A percentile compares a stretch with the other conserved stretches of the same genome.
Conservation (phyloP, 1,139 yeast genomes). For the Geotrichum fermentans region DNA sequence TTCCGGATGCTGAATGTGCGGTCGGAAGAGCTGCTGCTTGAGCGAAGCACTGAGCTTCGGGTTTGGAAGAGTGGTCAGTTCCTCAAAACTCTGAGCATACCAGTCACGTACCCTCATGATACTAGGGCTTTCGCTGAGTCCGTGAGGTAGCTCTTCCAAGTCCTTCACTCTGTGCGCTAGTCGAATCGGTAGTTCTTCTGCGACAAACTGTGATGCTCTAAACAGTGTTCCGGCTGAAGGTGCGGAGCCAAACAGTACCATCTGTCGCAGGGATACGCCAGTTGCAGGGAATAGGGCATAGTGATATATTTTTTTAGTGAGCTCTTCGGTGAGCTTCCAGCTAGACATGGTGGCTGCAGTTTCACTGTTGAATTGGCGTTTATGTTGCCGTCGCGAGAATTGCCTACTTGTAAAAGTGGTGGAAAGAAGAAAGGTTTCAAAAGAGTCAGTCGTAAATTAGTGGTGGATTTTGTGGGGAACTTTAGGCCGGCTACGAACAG, state of each 20-base stretch:
- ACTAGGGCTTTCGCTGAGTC: conserved; percentile 66
- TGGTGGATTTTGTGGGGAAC: too few relatives aligned
- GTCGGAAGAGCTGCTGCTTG: conserved; percentile 17
- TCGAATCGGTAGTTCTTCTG: conserved; percentile 82
- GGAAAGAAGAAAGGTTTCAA: too few relatives aligned
- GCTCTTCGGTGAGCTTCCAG: conserved; percentile 24
- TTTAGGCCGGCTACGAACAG: too few relatives aligned
- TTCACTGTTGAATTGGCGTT: too few relatives aligned
- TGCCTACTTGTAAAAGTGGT: too few relatives aligned
- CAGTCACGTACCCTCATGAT: conserved; percentile 75
- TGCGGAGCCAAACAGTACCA: conserved; percentile 86
- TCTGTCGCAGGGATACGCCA: conserved; percentile 76
- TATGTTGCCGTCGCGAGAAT: too few relatives aligned
- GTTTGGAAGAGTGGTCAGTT: conserved; percentile 48
- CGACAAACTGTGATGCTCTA: conserved; percentile 79
- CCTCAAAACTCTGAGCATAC: conserved; percentile 91
- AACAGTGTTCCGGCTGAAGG: conserved; percentile 77
- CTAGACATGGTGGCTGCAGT: conserved; percentile 16
- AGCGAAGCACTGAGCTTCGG: conserved; percentile 15
- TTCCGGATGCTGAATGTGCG: background rate
- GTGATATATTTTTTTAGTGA: conserved; percentile 39
- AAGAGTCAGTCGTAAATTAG: too few relatives aligned
- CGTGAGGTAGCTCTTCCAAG: conserved; percentile 73
- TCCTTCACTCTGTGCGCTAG: conserved; percentile 84
- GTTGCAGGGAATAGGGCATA: conserved; percentile 79